Conservation (phyloP, 306 rosid genomes). For the Begonia masoniana region DNA sequence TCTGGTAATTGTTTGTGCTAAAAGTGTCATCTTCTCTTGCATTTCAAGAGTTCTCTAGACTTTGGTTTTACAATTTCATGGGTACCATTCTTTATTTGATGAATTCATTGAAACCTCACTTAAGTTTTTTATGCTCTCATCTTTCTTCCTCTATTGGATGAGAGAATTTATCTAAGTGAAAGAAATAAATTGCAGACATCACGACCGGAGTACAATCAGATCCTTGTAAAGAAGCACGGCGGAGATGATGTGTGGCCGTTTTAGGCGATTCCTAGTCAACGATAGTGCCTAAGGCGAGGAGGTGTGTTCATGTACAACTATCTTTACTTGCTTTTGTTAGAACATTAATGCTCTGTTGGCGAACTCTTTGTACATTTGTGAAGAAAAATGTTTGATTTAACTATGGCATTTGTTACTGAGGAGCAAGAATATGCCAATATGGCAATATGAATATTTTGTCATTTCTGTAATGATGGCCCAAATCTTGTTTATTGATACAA, state of each 20-base stretch:
- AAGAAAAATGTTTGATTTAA: too few species aligned
- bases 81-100: neutral
- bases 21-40: neutral
- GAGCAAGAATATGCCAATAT: too few species aligned
- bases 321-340: too few species aligned
- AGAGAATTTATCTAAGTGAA: neutral
- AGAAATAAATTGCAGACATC: conserved; percentile 55
- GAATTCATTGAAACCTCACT: neutral
- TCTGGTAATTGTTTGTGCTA: neutral
- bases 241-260: conserved; percentile 51
- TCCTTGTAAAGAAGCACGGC: conserved; percentile 69
- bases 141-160: neutral
- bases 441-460: too few species aligned
- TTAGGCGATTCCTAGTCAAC: conserved; percentile 3
- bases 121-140: neutral
- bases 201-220: conserved; percentile 78
- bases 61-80: neutral
- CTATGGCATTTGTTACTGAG: too few species aligned
- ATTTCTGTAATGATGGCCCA: too few species aligned
- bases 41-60: neutral
- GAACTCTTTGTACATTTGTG: too few species aligned
- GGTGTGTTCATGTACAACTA: too few species aligned
- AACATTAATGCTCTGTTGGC: too few species aligned
- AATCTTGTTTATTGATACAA: too few species aligned
- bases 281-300: too few species aligned